These are phyloP conservation scores for Adenanthera pavonina DNA, from an alignment of 306 rosid genomes.

Conservation along the genomic window DNA sequence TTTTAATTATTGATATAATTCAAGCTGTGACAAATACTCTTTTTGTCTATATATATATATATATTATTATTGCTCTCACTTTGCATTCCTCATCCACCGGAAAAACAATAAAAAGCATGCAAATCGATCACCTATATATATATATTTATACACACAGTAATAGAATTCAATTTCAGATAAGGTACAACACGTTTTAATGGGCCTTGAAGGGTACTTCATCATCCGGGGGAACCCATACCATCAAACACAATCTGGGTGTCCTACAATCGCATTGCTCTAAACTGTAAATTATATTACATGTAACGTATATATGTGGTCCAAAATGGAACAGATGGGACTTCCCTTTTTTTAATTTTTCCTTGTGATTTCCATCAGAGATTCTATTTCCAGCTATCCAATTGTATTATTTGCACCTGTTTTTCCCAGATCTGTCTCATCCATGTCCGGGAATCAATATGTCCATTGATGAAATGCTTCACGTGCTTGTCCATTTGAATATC, in stretches of 20 bases:
- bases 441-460: constrained; percentile 15
- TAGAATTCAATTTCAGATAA: constrained; percentile 32
- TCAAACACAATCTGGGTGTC: constrained; percentile 44
- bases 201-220: constrained; percentile 27
- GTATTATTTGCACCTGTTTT: constrained; percentile 28
- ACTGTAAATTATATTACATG: neutral
- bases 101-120: constrained; percentile 23
- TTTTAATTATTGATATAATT: constrained; percentile 44
- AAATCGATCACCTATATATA: neutral
- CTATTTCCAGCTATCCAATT: constrained; percentile 42
- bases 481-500: neutral
- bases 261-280: constrained; percentile 52
- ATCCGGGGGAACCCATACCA: constrained; percentile 43
- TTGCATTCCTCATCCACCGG: constrained; percentile 39
- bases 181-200: constrained; percentile 39
- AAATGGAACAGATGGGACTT: constrained; percentile 59
- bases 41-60: constrained; percentile 55
- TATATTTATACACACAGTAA: neutral
- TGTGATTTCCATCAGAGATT: constrained; percentile 37
- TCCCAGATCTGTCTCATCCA: constrained; percentile 44
- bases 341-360: neutral
- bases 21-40: constrained; percentile 57
- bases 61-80: constrained; percentile 34
- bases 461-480: constrained; percentile 28
- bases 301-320: constrained; percentile 45